Evolutionary conservation across 768 basidiomycete species (phyloP), one percentile per base, ranked within the genome.

Genomic region (Wakefieldia striispora): DNA sequence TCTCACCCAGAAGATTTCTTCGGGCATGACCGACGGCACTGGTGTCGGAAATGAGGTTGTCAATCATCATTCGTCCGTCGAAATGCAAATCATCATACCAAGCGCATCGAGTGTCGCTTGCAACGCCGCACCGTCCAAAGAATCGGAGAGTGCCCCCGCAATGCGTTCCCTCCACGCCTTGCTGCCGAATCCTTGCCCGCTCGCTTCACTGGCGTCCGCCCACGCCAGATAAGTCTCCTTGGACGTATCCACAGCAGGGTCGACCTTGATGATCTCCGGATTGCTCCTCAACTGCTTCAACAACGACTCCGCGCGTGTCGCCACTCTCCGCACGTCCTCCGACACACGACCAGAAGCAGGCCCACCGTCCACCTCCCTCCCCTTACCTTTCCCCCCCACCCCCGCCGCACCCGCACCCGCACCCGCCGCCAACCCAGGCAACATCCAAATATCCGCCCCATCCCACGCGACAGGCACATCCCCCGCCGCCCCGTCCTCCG

Each of bases 361-460:
- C 1, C 61, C 61, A 10, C 50, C 42, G 59, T 67, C 50, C 55
- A 59, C 52, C 55, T 67, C 70, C 64, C 67, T 58, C 34, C 73
- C 66, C 67, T 79, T 61, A 8, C 70, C 65, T 54, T 73, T 76
- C 27, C 48, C 27, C 10, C 17, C 23, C 2, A 14, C 33, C 40
- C 33, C 33, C 29, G 49, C 17, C 58, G 65, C 55, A 51, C 65
- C 56, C 46, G 51, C 19, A 17, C n/a, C n/a, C n/a, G n/a, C n/a
- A n/a, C n/a, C n/a, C n/a, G 56, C 58, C 9, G 61, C 55, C 17
- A 55, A 51, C 35, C 58, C 59, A 9, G 80, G 90, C 50, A 93
- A 62, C 73, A 85, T 83, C 86, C 91, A 94, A 63, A 93, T 79
- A 66, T 95, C 91, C 27, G 83, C 71, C 1, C 91, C 93, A 64